Percentiles rank a stretch among this genome's conserved stretches.
phyloP scores from a whole-genome alignment of 2,329 filamentous ascomycete species.

The Ascochyta fabae region DNA sequence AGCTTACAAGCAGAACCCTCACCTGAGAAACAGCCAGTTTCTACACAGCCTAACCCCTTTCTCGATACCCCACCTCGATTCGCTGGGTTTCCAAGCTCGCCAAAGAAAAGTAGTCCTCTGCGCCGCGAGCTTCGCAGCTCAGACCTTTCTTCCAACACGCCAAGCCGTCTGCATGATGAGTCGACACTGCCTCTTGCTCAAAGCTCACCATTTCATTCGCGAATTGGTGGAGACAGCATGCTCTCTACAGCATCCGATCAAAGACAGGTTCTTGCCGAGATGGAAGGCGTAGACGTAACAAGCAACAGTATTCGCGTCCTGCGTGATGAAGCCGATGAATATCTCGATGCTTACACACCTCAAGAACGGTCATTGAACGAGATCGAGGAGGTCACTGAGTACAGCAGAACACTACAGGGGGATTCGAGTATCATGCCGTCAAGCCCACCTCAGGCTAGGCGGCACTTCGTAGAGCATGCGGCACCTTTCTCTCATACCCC shows the following conservation, averaged over 20 bases:
- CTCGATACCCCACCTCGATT: constrained; percentile 42
- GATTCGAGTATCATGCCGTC: constrained; percentile 26
- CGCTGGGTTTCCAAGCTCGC: constrained; percentile 32
- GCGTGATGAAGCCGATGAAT: constrained; percentile 43
- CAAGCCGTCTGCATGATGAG: constrained; percentile 32
- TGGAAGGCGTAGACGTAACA: constrained; percentile 34
- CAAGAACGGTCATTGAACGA: constrained; percentile 42
- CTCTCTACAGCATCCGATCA: constrained; percentile 40
- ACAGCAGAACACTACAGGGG: constrained; percentile 31
- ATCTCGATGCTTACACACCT: constrained; percentile 42
- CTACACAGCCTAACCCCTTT: constrained; percentile 37
- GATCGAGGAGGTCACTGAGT: constrained; percentile 46
- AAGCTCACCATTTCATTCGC: constrained; percentile 45
- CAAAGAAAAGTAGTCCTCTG: constrained; percentile 45
- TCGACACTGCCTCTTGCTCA: constrained; percentile 38
- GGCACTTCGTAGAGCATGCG: constrained; percentile 26
- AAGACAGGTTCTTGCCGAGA: constrained; percentile 40
- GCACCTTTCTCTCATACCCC: constrained; percentile 20
- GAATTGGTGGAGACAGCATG: constrained; percentile 34
- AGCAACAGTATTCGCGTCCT: constrained; percentile 38
- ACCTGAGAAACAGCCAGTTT: constrained; percentile 23
- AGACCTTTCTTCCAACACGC: constrained; percentile 32
- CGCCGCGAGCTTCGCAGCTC: constrained; percentile 38
- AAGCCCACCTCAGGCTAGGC: constrained; percentile 32
- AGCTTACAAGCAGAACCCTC: constrained; percentile 42